These are phyloP conservation scores for Scedosporium aurantiacum DNA, from an alignment of 2,329 filamentous ascomycete genomes.

Conservation along the genomic window DNA sequence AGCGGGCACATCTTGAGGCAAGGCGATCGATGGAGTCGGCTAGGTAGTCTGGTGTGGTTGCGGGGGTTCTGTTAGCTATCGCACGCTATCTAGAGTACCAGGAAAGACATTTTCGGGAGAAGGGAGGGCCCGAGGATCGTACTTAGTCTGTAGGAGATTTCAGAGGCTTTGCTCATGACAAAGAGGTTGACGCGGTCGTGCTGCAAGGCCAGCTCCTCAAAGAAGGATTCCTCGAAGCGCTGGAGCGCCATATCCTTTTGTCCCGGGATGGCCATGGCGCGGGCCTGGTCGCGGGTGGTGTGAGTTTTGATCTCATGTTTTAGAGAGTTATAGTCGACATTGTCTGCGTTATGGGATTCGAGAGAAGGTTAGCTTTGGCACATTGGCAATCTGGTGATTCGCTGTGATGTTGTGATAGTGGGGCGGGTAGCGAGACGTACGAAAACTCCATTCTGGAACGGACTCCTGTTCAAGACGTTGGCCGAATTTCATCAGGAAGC, in stretches of 20 bases:
- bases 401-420: not conserved
- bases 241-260: constrained; percentile 46
- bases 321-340: constrained; percentile 80
- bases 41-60: constrained; percentile 30
- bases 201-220: constrained; percentile 58
- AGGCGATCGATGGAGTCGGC: constrained; percentile 36
- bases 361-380: not conserved
- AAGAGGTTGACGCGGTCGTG: constrained; percentile 72
- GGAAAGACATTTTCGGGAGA: not conserved
- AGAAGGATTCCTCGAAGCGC: constrained; percentile 63
- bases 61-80: not conserved
- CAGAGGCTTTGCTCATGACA: constrained; percentile 67
- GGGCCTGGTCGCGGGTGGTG: constrained; percentile 59
- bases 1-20: constrained; percentile 28
- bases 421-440: constrained; percentile 31
- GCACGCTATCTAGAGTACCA: not conserved
- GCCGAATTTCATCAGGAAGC: constrained; percentile 59
- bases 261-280: constrained; percentile 64
- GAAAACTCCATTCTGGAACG: constrained; percentile 71
- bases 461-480: constrained; percentile 63
- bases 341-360: constrained; percentile 39
- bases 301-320: constrained; percentile 76
- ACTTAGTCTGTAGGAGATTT: constrained; percentile 62
- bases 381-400: not conserved
- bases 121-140: constrained; percentile 17